Base-by-base conservation (phyloP, 306 rosid species). In the Astragalus membranaceus region DNA sequence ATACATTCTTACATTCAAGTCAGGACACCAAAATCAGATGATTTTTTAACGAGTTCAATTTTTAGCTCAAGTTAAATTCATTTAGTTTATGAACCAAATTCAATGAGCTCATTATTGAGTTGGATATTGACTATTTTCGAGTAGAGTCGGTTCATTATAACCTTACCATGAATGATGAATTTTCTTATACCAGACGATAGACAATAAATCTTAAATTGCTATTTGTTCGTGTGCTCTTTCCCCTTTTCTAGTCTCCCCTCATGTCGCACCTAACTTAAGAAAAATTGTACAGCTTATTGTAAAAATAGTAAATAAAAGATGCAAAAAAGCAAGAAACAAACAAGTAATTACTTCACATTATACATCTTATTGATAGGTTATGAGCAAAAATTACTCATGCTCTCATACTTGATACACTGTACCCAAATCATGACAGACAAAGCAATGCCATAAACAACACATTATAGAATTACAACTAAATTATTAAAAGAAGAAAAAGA, bases 371-470 rank as follows among this genome's bases (percentile, higher is more conserved):
- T 76, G 32, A 43, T 76, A 58, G 43, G 4, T 69, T 56, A 74
- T 46, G 42, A 79, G 75, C 80, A 39, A 69, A 67, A 81, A 32
- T n/a, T 56, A 58, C 77, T 49, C 56, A 62, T 32, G 64, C 74
- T 74, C 66, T 70, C 74, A 35, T 63, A 61, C 73, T 35, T 65
- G 37, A 23, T 70, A 47, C 26, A 6, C 11, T 13, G 60, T 70
- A 36, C 41, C 44, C 66, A 63, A 50, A 65, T 48, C 70, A 77
- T 63, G 67, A 47, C 59, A 69, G 32, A 76, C 54, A 52, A 65
- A 8, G 54, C 75, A 72, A 54, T 67, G 32, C 73, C 37, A 46
- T 51, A 75, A 72, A 71, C 73, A 72, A 11, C 75, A 76, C 54
- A 30, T 14, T 14, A 23, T 36, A 50, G 50, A 59, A 64, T 62